Evolutionary conservation across 2,329 filamentous ascomycete genomes (phyloP).

Genomic region (Verticillium longisporum): DNA sequence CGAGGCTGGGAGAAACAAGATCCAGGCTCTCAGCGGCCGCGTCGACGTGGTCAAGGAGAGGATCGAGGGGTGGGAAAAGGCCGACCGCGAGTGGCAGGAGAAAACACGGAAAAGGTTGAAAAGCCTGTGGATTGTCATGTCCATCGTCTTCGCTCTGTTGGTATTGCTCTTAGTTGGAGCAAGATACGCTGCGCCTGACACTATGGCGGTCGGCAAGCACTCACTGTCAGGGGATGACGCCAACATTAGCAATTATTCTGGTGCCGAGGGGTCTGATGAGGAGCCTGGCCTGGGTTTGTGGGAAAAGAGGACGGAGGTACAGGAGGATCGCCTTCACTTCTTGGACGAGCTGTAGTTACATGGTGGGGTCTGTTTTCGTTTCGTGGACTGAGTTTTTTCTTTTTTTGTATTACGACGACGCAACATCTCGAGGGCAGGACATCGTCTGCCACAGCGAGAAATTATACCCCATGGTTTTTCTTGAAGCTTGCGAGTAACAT

Average conservation of each 20-base stretch:
- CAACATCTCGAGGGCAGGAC: background rate
- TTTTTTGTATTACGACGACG: background rate
- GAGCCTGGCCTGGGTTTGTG: constrained; percentile 3
- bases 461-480: background rate
- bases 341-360: constrained; percentile 39
- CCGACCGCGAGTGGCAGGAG: constrained; percentile 62
- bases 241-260: background rate
- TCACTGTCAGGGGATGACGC: background rate
- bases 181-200: constrained; percentile 18
- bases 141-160: constrained; percentile 38
- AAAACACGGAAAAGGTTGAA: constrained; percentile 57
- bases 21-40: constrained; percentile 52
- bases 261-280: background rate
- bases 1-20: constrained; percentile 49
- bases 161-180: constrained; percentile 33
- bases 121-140: constrained; percentile 56
- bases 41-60: constrained; percentile 57
- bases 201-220: constrained; percentile 1
- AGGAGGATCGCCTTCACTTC: constrained; percentile 30
- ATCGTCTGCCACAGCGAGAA: background rate
- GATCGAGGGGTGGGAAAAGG: constrained; percentile 61
- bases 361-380: background rate
- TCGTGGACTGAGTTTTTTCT: background rate
- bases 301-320: constrained; percentile 16
- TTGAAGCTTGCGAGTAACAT: background rate